A percentile compares a stretch with the other conserved stretches of the same genome.
phyloP scores from a whole-genome alignment of 306 rosid species.

The Lotus japonicus region DNA sequence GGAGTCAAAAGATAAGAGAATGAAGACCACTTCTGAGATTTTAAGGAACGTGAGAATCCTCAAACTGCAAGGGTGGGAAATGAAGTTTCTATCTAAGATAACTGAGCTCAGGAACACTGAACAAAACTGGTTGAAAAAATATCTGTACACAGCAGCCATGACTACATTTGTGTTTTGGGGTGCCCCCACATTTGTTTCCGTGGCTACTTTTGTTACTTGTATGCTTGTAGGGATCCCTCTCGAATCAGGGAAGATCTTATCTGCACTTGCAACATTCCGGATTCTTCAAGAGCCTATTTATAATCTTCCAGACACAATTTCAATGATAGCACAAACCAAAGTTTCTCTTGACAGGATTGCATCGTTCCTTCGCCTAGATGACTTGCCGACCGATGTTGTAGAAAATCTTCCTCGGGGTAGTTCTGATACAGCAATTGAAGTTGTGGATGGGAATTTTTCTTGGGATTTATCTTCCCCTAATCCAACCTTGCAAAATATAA shows the following conservation, averaged over 20 bases:
- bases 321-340: conserved; percentile 43
- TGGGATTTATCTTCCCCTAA: conserved; percentile 38
- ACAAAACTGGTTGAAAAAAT: conserved; percentile 41
- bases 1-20: conserved; percentile 52
- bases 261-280: conserved; percentile 46
- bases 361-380: conserved; percentile 42
- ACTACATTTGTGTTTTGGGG: conserved; percentile 36
- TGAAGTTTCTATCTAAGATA: conserved; percentile 46
- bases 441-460: conserved; percentile 39
- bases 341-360: conserved; percentile 51
- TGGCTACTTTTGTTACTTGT: conserved; percentile 44
- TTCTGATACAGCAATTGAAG: conserved; percentile 35
- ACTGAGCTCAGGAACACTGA: conserved; percentile 34
- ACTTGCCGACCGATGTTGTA: conserved; percentile 29
- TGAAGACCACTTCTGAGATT: conserved; percentile 53
- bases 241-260: conserved; percentile 49
- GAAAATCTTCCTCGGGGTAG: conserved; percentile 38
- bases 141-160: conserved; percentile 23
- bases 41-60: conserved; percentile 59
- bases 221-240: conserved; percentile 42
- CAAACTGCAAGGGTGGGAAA: conserved; percentile 68
- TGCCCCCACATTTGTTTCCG: conserved; percentile 50
- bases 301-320: conserved; percentile 35
- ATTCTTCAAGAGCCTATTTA: conserved; percentile 45
- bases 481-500: conserved; percentile 28